Percentiles rank a stretch among this genome's conserved stretches.
phyloP scores from a whole-genome alignment of 176 grass and related monocot genomes.

The Phragmites australis region DNA sequence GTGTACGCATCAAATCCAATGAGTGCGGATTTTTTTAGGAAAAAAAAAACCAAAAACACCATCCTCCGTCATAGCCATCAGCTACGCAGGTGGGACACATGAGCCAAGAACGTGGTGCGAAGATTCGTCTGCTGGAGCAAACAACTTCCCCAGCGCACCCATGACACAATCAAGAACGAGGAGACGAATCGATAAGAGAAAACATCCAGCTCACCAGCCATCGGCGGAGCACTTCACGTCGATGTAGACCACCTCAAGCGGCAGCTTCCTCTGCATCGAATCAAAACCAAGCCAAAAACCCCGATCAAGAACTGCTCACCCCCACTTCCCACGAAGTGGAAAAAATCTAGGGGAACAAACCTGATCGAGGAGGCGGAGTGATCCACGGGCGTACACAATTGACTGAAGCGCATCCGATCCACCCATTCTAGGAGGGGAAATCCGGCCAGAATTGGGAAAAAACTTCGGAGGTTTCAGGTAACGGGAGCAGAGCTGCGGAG shows the following conservation, averaged over 20 bases:
- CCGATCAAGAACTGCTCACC: slow-evolving; percentile 5
- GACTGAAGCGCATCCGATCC: slow-evolving; percentile 57
- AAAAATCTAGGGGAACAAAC: background rate
- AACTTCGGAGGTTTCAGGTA: too few relatives aligned
- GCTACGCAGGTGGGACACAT: background rate
- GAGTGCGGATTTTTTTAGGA: background rate
- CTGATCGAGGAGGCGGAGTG: slow-evolving; percentile 94
- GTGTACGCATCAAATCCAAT: too few relatives aligned
- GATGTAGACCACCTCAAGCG: slow-evolving; percentile 67
- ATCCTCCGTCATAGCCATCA: background rate
- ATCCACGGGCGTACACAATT: slow-evolving; percentile 65
- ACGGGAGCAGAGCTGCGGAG: background rate
- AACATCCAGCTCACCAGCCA: slow-evolving; percentile 66
- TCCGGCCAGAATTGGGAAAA: background rate
- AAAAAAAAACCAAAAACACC: background rate
- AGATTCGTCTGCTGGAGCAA: background rate
- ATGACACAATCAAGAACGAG: background rate
- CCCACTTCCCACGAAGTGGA: background rate
- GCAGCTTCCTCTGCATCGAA: slow-evolving; percentile 64
- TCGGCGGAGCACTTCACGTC: slow-evolving; percentile 59
- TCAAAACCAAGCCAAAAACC: background rate
- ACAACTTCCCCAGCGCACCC: too few relatives aligned
- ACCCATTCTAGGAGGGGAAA: slow-evolving; percentile 1
- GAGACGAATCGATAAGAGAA: background rate
- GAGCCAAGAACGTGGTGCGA: background rate